Base-by-base conservation (phyloP, 2,329 filamentous ascomycete genomes). In the Lasiodiplodia gonubiensis region DNA sequence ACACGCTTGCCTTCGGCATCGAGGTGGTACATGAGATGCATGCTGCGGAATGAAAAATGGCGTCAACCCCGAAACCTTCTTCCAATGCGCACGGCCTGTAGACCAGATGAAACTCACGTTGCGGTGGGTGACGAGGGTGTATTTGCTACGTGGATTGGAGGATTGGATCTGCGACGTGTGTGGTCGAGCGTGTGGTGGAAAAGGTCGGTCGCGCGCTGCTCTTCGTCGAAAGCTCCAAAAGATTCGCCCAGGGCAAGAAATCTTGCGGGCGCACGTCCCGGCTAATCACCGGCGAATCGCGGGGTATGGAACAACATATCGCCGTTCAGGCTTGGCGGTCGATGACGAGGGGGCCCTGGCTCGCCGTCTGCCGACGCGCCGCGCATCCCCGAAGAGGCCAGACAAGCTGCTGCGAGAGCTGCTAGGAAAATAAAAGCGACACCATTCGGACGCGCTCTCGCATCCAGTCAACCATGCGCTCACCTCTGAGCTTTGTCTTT, bases 21-120 rank as follows among this genome's bases (percentile, higher is more conserved):
- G 82, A 94, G 84, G 71, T 92, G 95, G 89, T 94, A 97, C 95
- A 90, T 90, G 71, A 90, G 84, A 89, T 90, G 88, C 88, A 90
- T 90, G 66, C 72, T 82, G 71, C 42, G 63, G 42, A 12, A 35
- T 51, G 42, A 37, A 33, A 51, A 60, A 30, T 49, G 23, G 25
- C 25, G 51, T 52, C 21, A 33, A 12, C 2, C n/a, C n/a, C 18
- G 27, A 4, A 30, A 46, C 65, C n/a, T 53, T n/a, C n/a, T 42
- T 46, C n/a, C 42, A 46, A 21, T 46, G 4, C 42, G 42, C 42
- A 42, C 8, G 14, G 16, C 39, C 16, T 16, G 39, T 16, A 16
- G 30, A 42, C 27, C 3, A 51, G 39, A 33, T 33, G 30, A 16
- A 6, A 42, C 35, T 39, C 55, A 46, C 39, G 39, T 59, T 57